These are phyloP conservation scores for Tricladium varicosporioides DNA, from an alignment of 2,329 filamentous ascomycete species.

Conservation along the genomic window DNA sequence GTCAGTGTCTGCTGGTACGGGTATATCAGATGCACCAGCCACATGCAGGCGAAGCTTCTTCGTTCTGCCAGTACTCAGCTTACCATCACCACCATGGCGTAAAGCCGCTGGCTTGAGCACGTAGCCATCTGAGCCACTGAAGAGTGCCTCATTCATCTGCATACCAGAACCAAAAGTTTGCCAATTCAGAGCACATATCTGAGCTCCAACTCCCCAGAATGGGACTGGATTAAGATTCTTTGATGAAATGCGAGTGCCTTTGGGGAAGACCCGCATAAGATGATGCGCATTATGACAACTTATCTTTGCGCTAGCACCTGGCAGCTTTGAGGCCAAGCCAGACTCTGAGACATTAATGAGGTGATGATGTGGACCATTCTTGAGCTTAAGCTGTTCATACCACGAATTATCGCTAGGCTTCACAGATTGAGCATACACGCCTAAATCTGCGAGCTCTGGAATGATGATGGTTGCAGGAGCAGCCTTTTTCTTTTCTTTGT, in stretches of 20 bases:
- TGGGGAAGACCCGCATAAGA: constrained; percentile 69
- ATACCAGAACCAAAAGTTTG: constrained; percentile 65
- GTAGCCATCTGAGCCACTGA: constrained; percentile 62
- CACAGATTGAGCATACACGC: constrained; percentile 68
- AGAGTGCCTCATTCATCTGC: constrained; percentile 68
- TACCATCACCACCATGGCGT: constrained; percentile 53
- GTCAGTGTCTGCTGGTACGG: constrained; percentile 49
- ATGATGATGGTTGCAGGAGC: constrained; percentile 51
- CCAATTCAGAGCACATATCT: constrained; percentile 70
- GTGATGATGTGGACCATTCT: constrained; percentile 57
- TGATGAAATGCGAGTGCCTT: constrained; percentile 66
- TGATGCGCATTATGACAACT: constrained; percentile 60
- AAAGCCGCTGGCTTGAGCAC: constrained; percentile 63
- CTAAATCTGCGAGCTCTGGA: constrained; percentile 62
- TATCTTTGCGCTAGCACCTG: constrained; percentile 46
- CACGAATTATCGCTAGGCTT: constrained; percentile 66
- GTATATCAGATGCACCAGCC: constrained; percentile 61
- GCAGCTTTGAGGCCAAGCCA: constrained; percentile 52
- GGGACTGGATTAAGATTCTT: constrained; percentile 60
- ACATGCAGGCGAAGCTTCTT: constrained; percentile 56
- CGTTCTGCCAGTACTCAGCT: constrained; percentile 42
- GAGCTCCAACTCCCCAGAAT: constrained; percentile 66
- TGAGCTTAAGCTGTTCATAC: constrained; percentile 50
- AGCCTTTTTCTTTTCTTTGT: constrained; percentile 52
- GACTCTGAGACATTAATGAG: constrained; percentile 69